These are phyloP conservation scores for Tolypocladium cylindrosporum DNA, from an alignment of 2,329 filamentous ascomycete genomes.

Conservation along the genomic window DNA sequence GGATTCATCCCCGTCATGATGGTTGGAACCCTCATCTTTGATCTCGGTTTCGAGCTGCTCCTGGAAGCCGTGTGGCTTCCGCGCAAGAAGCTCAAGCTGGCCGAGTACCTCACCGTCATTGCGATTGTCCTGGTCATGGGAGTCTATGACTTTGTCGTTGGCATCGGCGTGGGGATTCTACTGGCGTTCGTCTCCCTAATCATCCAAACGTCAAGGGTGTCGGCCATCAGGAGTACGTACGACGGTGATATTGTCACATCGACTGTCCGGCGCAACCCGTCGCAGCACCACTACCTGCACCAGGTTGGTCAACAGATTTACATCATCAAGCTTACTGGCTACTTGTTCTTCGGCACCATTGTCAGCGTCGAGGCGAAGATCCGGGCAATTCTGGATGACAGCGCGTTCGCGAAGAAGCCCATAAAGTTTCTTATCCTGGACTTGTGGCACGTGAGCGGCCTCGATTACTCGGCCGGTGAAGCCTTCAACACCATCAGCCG, in stretches of 20 bases:
- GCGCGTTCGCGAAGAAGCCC: conserved; percentile 65
- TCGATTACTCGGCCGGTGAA: conserved; percentile 94
- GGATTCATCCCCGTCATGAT: conserved; percentile 96
- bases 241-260: conserved; percentile 83
- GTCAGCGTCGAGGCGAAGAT: conserved; percentile 90
- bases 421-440: conserved; percentile 89
- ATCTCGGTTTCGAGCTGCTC: conserved; percentile 86
- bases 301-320: conserved; percentile 82
- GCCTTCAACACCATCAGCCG: conserved; percentile 90
- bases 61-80: conserved; percentile 83
- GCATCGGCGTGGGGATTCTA: conserved; percentile 84
- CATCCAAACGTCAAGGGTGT: conserved; percentile 81
- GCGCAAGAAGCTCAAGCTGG: conserved; percentile 72
- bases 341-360: conserved; percentile 97
- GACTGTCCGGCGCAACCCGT: conserved; percentile 81
- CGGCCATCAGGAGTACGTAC: conserved; percentile 83
- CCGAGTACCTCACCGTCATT: conserved; percentile 85
- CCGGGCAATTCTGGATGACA: conserved; percentile 69
- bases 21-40: conserved; percentile 88
- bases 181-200: conserved; percentile 87
- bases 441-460: conserved; percentile 76
- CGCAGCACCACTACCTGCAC: conserved; percentile 77
- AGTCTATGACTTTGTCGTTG: conserved; percentile 89
- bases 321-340: conserved; percentile 84
- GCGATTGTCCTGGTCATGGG: conserved; percentile 94